Evolutionary conservation across 2,329 filamentous ascomycete species (phyloP).

Genomic region (Pseudopyrenochaeta lycopersici): DNA sequence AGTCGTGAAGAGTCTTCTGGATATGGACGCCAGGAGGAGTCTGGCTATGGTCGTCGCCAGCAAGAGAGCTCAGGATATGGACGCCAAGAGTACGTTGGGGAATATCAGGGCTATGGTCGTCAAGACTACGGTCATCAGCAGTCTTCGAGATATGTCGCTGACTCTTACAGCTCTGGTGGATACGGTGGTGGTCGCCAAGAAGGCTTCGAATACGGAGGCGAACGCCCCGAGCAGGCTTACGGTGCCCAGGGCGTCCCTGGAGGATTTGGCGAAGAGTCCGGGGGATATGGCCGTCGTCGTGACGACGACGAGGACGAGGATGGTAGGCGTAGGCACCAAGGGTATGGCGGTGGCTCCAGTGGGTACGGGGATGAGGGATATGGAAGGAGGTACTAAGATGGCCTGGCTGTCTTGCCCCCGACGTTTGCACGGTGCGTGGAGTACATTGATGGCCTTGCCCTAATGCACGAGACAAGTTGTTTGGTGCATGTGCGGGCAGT

Average conservation of each 20-base stretch:
- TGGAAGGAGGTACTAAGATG: slow-evolving; percentile 25
- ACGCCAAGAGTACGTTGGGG: slow-evolving; percentile 6
- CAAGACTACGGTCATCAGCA: slow-evolving; percentile 8
- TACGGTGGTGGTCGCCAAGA: slow-evolving; percentile 6
- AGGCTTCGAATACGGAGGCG: slow-evolving; percentile 17
- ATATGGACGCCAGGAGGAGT: slow-evolving; percentile 5
- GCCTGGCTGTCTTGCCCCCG: background rate
- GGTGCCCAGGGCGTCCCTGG: slow-evolving; percentile 19
- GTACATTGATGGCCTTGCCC: background rate
- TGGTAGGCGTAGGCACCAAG: slow-evolving; percentile 24
- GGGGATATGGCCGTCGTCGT: slow-evolving; percentile 15
- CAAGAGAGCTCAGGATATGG: slow-evolving; percentile 9
- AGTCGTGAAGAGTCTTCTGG: slow-evolving; percentile 15
- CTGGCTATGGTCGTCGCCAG: slow-evolving; percentile 14
- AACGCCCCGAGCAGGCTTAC: slow-evolving; percentile 15
- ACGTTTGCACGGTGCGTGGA: background rate
- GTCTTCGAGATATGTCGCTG: background rate
- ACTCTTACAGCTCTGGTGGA: background rate
- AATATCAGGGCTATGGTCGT: slow-evolving; percentile 10
- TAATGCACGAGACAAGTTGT: background rate
- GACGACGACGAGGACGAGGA: slow-evolving; percentile 23
- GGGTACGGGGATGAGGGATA: slow-evolving; percentile 32
- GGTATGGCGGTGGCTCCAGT: slow-evolving; percentile 16
- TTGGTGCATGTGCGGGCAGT: background rate
- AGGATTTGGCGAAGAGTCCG: slow-evolving; percentile 13